phyloP scores from a whole-genome alignment of 2,329 filamentous ascomycete species.

The Microthyrium microscopicum region DNA sequence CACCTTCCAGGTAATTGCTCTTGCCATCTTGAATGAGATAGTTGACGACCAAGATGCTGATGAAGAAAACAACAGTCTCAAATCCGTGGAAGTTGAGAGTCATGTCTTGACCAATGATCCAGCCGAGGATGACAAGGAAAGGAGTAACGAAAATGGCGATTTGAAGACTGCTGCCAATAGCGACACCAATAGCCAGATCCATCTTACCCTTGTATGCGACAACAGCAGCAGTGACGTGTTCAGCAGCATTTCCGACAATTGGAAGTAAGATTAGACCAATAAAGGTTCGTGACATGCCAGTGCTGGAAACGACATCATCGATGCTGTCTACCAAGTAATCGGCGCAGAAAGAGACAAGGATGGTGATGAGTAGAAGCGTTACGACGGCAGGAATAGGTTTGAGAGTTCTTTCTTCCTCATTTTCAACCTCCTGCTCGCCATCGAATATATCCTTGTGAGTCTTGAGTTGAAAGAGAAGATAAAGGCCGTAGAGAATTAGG shows the following conservation, averaged over 20 bases:
- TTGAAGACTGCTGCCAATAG: conserved; percentile 37
- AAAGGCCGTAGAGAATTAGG: conserved; percentile 35
- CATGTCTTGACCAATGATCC: conserved; percentile 36
- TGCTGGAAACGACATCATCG: conserved; percentile 34
- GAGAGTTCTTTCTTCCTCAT: conserved; percentile 24
- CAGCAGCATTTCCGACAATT: conserved; percentile 40
- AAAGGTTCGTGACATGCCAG: conserved; percentile 37
- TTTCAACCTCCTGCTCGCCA: conserved; percentile 19
- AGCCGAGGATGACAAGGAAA: conserved; percentile 39
- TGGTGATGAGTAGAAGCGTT: conserved; percentile 29
- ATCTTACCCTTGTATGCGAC: conserved; percentile 41
- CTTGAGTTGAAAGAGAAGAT: conserved; percentile 38
- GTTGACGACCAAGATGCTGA: conserved; percentile 72
- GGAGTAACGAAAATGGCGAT: conserved; percentile 42
- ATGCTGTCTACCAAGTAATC: conserved; percentile 38
- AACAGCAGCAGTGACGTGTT: conserved; percentile 38
- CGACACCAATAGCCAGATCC: conserved; percentile 39
- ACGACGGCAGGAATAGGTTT: conserved; percentile 28
- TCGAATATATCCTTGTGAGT: conserved; percentile 32
- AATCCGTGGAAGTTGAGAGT: conserved; percentile 74
- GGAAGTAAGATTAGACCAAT: conserved; percentile 40
- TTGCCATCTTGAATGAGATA: conserved; percentile 73
- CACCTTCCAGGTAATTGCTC: conserved; percentile 75
- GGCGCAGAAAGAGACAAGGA: conserved; percentile 33
- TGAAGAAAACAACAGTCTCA: conserved; percentile 74